phyloP scores from a whole-genome alignment of 345 rosid genomes.

The Acer negundo region DNA sequence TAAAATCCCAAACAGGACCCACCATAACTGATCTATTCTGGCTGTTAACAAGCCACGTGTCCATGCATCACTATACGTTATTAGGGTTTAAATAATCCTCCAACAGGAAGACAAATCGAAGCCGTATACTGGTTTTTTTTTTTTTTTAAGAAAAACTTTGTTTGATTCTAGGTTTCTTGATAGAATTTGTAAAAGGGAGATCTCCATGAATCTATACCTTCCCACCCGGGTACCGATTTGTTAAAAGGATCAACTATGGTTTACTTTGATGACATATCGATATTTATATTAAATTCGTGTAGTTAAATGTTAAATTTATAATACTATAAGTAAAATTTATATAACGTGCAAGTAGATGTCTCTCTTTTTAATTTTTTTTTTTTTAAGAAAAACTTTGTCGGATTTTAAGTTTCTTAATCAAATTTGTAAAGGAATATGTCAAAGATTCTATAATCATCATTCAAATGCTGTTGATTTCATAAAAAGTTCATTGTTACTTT shows the following conservation, averaged over 20 bases:
- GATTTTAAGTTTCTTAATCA: background rate
- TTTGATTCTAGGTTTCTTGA: background rate
- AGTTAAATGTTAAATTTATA: too few species aligned
- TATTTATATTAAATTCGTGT: too few species aligned
- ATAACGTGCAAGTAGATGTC: too few species aligned
- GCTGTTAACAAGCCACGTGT: constrained; percentile 5
- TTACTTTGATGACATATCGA: too few species aligned
- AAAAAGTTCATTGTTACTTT: too few species aligned
- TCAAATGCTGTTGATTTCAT: too few species aligned
- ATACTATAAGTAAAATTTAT: too few species aligned
- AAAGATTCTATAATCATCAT: too few species aligned
- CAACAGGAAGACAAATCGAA: constrained; percentile 7
- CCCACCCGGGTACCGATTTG: too few species aligned
- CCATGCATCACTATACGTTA: background rate
- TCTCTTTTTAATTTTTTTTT: background rate
- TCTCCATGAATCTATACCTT: background rate
- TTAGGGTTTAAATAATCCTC: background rate
- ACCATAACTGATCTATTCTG: background rate
- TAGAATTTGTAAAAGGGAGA: background rate
- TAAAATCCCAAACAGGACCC: background rate
- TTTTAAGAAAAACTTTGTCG: background rate
- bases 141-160: background rate
- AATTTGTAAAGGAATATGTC: too few species aligned
- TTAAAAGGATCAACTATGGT: too few species aligned
- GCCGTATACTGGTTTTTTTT: constrained; percentile 1